Base-by-base conservation (phyloP, 306 rosid genomes). In the Herpetospermum pedunculosum region DNA sequence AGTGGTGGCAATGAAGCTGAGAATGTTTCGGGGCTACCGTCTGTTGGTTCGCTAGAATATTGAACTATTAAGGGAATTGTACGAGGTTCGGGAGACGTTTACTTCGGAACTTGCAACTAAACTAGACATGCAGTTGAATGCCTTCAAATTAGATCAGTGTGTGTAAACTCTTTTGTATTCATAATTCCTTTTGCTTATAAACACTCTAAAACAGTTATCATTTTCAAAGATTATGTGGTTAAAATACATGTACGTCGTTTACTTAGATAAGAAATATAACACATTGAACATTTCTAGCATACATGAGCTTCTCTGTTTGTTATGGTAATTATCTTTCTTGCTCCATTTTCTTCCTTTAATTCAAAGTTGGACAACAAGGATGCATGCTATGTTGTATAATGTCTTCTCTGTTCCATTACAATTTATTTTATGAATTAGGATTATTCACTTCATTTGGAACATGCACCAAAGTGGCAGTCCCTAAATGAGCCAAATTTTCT, bases 41-140 rank as follows among this genome's bases (percentile, higher is more conserved):
- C 90, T 34, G 72, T 82, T 46, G 92, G 96, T 77, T 84, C 88
- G 41, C 89, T 81, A 15, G 86, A 87, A 58, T 84, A 84, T 79
- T 85, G 87, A 88, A 67, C 40, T 19, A 15, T 29, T 35, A 72
- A 38, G 38, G 70, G 21, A 63, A 19, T 25, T 35, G 50, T 52
- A 12, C 77, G 9, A 34, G 67, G 34, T 38, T 54, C n/a, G 14
- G 30, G 35, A 54, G 35, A 37, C 21, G 15, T 41, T 38, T 67
- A 21, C 73, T 41, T 41, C 11, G 35, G 73, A 67, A 40, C 30
- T 63, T 37, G 70, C 48, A 72, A 11, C 35, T 52, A 50, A 48
- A 29, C 76, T 32, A 53, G 46, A 25, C 35, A 25, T 73, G 65
- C 47, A 50, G 76, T 73, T 54, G 67, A 73, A 73, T 49, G 47